Evolutionary conservation across 441 rosid genomes (phyloP).

Genomic region (Geranium incanum): DNA sequence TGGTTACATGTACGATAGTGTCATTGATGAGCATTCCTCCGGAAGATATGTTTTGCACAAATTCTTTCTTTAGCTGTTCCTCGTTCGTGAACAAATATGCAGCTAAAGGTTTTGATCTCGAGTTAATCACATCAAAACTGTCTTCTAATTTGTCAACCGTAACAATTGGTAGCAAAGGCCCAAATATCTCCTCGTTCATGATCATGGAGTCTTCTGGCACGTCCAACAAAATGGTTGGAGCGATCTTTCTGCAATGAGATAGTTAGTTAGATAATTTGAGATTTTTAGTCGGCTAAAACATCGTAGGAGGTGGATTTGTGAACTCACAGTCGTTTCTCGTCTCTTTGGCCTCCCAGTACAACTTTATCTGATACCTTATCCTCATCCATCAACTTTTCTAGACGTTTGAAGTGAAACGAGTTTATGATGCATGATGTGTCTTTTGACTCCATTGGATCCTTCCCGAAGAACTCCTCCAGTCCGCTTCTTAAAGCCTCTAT

Average conservation of each 20-base stretch:
- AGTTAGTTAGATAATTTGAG: background rate
- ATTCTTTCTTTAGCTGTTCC: constrained; percentile 52
- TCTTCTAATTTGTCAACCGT: constrained; percentile 62
- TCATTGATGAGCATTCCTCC: constrained; percentile 84
- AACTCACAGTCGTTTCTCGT: constrained; percentile 33
- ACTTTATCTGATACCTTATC: constrained; percentile 33
- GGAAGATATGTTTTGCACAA: constrained; percentile 51
- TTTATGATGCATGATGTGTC: constrained; percentile 35
- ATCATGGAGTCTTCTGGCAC: constrained; percentile 50
- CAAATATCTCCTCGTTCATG: constrained; percentile 67
- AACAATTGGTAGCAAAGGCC: constrained; percentile 56
- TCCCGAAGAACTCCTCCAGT: constrained; percentile 33
- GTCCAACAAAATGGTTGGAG: constrained; percentile 56
- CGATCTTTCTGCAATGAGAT: constrained; percentile 35
- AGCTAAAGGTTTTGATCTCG: constrained; percentile 75
- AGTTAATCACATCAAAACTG: constrained; percentile 46
- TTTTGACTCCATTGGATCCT: constrained; percentile 31
- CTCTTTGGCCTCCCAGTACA: constrained; percentile 36
- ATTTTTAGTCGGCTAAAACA: background rate
- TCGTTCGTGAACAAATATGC: constrained; percentile 74
- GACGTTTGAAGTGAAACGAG: constrained; percentile 33
- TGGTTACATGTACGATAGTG: constrained; percentile 56
- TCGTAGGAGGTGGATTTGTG: too few species aligned
- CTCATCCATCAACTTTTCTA: constrained; percentile 35
- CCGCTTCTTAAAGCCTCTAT: constrained; percentile 27